Evolutionary conservation across 2,329 filamentous ascomycete genomes (phyloP).

Genomic region (Curvularia lunata): DNA sequence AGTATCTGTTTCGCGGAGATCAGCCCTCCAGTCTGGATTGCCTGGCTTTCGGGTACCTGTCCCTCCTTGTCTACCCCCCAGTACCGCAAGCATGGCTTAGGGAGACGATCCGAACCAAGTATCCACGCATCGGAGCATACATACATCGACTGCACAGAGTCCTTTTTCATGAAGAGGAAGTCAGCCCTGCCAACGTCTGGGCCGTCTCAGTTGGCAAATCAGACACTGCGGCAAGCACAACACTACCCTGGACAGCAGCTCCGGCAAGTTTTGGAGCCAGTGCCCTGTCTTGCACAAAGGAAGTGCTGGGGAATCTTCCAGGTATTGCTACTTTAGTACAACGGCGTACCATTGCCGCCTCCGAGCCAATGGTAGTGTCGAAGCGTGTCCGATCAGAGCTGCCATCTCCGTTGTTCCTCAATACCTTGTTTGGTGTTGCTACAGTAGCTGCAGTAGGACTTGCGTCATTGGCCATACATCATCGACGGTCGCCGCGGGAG

Average conservation of each 20-base stretch:
- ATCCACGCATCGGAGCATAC: conserved; percentile 49
- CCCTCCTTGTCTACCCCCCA: conserved; percentile 70
- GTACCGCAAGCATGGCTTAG: conserved; percentile 68
- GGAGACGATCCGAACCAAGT: conserved; percentile 61
- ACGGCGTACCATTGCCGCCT: conserved; percentile 15
- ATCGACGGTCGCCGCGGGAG: conserved; percentile 42
- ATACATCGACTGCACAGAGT: conserved; percentile 44
- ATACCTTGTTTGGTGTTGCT: conserved; percentile 31
- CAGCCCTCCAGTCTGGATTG: conserved; percentile 75
- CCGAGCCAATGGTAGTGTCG: conserved; percentile 13
- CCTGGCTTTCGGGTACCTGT: conserved; percentile 78
- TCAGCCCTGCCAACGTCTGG: conserved; percentile 37
- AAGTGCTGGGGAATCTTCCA: conserved; percentile 34
- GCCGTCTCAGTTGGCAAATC: conserved; percentile 26
- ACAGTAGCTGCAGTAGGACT: conserved; percentile 33
- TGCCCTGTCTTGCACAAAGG: conserved; percentile 21
- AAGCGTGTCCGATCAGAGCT: conserved; percentile 30
- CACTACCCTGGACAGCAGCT: conserved; percentile 37
- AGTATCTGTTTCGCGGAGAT: conserved; percentile 61
- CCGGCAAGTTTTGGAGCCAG: conserved; percentile 19
- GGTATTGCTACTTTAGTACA: conserved; percentile 29
- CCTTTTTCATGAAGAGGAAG: conserved; percentile 32
- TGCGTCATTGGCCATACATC: conserved; percentile 39
- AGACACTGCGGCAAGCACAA: conserved; percentile 2
- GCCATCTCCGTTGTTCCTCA: conserved; percentile 37